phyloP scores from a whole-genome alignment of 148 eudicot genomes.

The Salicornia ramosissima region DNA sequence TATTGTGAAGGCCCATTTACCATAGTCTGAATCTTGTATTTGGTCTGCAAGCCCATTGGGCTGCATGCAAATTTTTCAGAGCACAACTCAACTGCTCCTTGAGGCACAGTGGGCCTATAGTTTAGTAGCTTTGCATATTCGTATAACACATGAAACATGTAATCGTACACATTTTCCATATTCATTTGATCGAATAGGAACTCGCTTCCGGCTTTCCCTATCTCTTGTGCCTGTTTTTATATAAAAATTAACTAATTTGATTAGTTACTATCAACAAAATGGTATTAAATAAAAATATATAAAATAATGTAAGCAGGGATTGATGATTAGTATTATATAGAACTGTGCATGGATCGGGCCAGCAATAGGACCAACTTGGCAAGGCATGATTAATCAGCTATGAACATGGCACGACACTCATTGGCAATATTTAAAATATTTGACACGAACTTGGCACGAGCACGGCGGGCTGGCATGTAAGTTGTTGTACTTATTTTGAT shows the following conservation, averaged over 20 bases:
- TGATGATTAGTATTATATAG: too few relatives aligned
- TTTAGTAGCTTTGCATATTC: conserved; percentile 53
- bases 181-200: conserved; percentile 38
- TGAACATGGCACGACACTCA: too few relatives aligned
- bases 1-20: conserved; percentile 32
- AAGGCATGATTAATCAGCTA: too few relatives aligned
- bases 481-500: too few relatives aligned
- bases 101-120: conserved; percentile 47
- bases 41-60: conserved; percentile 35
- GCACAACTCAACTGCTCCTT: conserved; percentile 47
- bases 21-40: conserved; percentile 34
- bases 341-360: too few relatives aligned
- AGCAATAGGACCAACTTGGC: too few relatives aligned
- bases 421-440: too few relatives aligned
- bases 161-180: conserved; percentile 56
- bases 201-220: conserved; percentile 48
- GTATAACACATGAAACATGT: conserved; percentile 52
- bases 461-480: too few relatives aligned
- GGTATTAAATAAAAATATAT: too few relatives aligned
- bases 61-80: conserved; percentile 47
- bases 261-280: too few relatives aligned
- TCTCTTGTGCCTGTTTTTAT: conserved; percentile 44
- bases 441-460: too few relatives aligned
- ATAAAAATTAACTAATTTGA: background rate
- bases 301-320: too few relatives aligned